Percentiles rank a stretch among this genome's conserved stretches.
Conservation (phyloP, 345 rosid genomes). For the Moricandia moricandioides region DNA sequence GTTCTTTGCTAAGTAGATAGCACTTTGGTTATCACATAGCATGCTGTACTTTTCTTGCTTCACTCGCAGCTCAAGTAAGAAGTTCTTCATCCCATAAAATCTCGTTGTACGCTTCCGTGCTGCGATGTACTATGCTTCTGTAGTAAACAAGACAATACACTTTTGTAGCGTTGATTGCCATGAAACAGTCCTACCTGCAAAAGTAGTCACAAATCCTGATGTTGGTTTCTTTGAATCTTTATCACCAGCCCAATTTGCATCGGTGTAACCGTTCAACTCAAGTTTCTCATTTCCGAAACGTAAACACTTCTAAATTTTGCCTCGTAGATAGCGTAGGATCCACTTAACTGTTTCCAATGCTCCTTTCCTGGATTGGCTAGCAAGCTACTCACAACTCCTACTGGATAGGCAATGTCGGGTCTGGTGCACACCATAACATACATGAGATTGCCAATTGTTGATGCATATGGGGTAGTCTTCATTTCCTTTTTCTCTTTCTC, state of each 20-base stretch:
- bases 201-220: neutral
- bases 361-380: neutral
- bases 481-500: too few relatives aligned
- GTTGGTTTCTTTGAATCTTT: neutral
- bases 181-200: neutral
- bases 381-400: neutral
- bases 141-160: neutral
- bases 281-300: neutral
- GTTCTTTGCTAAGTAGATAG: neutral
- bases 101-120: neutral
- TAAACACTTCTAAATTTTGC: neutral
- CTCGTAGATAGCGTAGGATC: neutral
- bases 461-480: too few relatives aligned
- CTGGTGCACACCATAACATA: neutral
- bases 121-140: neutral
- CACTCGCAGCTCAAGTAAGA: neutral
- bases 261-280: neutral
- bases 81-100: slow-evolving; percentile 1
- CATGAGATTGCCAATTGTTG: too few relatives aligned
- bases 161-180: neutral
- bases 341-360: neutral
- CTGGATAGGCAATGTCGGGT: neutral
- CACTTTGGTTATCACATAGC: neutral
- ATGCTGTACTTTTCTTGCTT: neutral
- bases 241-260: neutral